A percentile compares a stretch with the other conserved stretches of the same genome.
Evolutionary conservation across 1,284 basidiomycete genomes (phyloP).

Genomic region (Filobasidium uniguttulatum): DNA sequence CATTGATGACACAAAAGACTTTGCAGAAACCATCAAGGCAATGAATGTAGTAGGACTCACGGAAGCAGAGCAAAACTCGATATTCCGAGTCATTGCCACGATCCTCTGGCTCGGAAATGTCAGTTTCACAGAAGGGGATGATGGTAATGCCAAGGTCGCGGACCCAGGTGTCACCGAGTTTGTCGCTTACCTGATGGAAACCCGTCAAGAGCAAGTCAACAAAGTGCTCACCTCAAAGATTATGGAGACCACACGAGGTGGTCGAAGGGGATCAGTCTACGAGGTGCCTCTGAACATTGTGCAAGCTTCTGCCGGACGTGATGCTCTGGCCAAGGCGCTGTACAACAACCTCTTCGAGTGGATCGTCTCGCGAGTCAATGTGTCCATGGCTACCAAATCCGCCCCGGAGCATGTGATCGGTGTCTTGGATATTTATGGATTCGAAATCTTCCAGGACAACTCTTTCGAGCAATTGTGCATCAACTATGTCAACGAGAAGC

Average conservation of each 20-base stretch:
- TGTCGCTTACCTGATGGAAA: conserved; percentile 86
- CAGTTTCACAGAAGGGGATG: conserved; percentile 73
- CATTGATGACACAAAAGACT: conserved; percentile 83
- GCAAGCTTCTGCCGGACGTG: conserved; percentile 75
- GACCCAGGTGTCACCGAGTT: conserved; percentile 91
- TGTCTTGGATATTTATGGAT: conserved; percentile 91
- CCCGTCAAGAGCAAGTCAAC: conserved; percentile 60
- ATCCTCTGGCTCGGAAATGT: conserved; percentile 96
- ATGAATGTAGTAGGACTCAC: conserved; percentile 87
- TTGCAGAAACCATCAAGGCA: conserved; percentile 73
- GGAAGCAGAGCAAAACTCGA: conserved; percentile 73
- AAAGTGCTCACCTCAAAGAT: conserved; percentile 76
- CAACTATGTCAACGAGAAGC: conserved; percentile 99
- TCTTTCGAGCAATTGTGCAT: conserved; percentile 92
- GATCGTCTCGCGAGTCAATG: conserved; percentile 93
- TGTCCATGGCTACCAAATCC: conserved; percentile 80
- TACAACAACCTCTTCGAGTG: conserved; percentile 99
- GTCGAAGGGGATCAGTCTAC: conserved; percentile 80
- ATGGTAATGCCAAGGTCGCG: conserved; percentile 69
- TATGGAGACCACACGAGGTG: conserved; percentile 86
- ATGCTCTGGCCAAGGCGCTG: conserved; percentile 89
- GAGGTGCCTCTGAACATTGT: conserved; percentile 91
- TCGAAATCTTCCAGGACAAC: conserved; percentile 97
- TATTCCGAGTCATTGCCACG: conserved; percentile 82
- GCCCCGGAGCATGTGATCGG: conserved; percentile 77